Conservation (phyloP, 1,139 yeast species). For the Yamadazyma membranifaciens region DNA sequence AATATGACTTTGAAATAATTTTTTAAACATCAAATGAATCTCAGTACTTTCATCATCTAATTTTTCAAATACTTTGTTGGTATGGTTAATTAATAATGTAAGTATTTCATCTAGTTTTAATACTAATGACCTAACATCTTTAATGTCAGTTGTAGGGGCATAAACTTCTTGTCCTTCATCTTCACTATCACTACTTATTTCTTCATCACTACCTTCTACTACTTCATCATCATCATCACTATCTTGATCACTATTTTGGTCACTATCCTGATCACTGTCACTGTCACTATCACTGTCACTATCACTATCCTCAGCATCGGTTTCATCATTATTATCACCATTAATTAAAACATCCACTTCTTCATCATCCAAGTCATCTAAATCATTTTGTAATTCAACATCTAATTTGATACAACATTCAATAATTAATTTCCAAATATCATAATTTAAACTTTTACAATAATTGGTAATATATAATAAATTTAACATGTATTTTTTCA, state of each 20-base stretch:
- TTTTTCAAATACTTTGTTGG: conserved; percentile 20
- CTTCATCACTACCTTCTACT: conserved; percentile 40
- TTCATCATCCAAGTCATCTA: conserved; percentile 79
- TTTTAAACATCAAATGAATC: conserved; percentile 3
- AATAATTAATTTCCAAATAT: conserved; percentile 76
- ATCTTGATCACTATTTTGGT: conserved; percentile 36
- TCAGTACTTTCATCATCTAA: conserved; percentile 40
- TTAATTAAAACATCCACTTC: conserved; percentile 64
- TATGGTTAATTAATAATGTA: conserved; percentile 49
- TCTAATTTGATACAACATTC: conserved; percentile 85
- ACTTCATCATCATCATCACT: conserved; percentile 16
- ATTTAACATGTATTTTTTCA: conserved; percentile 66
- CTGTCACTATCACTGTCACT: conserved; percentile 36
- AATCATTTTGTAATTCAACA: conserved; percentile 88
- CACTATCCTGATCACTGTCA: conserved; percentile 1
- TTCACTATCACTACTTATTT: conserved; percentile 31
- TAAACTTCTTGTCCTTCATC: conserved; percentile 34
- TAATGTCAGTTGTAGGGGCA: conserved; percentile 43
- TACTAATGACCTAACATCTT: conserved; percentile 55
- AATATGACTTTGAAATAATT: conserved; percentile 72
- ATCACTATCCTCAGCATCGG: conserved; percentile 24
- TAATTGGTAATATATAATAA: conserved; percentile 59
- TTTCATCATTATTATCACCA: conserved; percentile 45
- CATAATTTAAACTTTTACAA: conserved; percentile 70
- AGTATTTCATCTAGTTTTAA: conserved; percentile 70